Base-by-base conservation (phyloP, 805 yeast genomes). In the Metschnikowia koreensis region DNA sequence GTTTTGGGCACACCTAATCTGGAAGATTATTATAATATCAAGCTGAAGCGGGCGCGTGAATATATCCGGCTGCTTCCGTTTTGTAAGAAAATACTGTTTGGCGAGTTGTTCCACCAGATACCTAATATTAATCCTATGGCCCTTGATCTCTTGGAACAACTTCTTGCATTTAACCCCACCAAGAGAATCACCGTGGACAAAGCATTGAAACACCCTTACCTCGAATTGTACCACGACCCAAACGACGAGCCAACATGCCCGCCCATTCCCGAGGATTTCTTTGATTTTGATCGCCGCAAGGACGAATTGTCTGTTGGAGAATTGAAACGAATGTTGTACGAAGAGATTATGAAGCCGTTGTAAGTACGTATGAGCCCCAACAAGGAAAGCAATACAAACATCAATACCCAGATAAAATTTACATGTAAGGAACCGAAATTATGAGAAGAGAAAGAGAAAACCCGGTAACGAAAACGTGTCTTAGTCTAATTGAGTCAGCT, bases 171-270 rank as follows among this genome's bases (percentile, higher is more conserved):
- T 60, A 89, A 89, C 62, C 96, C 96, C 1, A 65, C 75, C 2
- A 76, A 83, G 61, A 74, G 96, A 58, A 82, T 87, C 48, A 81
- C 89, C 1, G 96, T 93, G 5, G 80, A 77, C 52, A 86, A 86
- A 56, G 94, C 96, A 0, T 74, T 89, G 58, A 76, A 78, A 53
- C 96, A 89, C 67, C 90, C 89, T 44, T 94, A 97, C 88, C 84
- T 96, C 66, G 71, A 78, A 46, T 80, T 87, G n/a, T 93, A 93
- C 70, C 98, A 93, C 68, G 98, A 93, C 64, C 96, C 97, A 3
- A 82, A 81, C 49, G 98, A 93, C 66, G 98, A 93, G 69, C 98
- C 98, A 0, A 77, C 76, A 38, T 91, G 94, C 36, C 82, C 83
- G 16, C 88, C 91, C 45, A 86, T 94, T 22, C 92, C 96, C 0